These are phyloP conservation scores for Sordariomycetes sp. DNA, from an alignment of 2,329 filamentous ascomycete genomes.

Conservation along the genomic window DNA sequence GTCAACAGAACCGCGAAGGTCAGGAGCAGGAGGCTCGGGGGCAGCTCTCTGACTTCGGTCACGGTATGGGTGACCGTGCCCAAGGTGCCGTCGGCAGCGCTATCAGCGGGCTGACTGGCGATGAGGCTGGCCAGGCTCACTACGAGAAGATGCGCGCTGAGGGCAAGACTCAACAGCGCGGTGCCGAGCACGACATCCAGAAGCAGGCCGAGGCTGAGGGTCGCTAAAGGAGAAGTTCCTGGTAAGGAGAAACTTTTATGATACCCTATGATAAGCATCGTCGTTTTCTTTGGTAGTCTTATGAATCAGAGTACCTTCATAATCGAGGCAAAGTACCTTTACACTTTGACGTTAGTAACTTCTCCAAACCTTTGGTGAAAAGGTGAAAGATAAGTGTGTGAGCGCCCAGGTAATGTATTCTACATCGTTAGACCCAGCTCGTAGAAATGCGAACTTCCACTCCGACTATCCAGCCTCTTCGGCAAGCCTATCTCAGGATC, in stretches of 20 bases:
- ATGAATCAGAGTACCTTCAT: neutral
- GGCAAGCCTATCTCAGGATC: no score
- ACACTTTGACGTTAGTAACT: no score
- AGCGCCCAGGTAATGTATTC: no score
- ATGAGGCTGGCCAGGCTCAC: constrained; percentile 53
- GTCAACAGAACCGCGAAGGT: constrained; percentile 70
- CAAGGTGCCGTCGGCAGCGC: constrained; percentile 63
- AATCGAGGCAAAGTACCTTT: no score
- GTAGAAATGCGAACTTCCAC: no score
- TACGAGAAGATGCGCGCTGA: constrained; percentile 64
- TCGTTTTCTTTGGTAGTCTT: neutral
- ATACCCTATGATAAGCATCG: constrained; percentile 5
- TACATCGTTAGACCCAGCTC: no score
- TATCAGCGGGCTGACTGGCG: constrained; percentile 64
- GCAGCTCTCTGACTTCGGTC: constrained; percentile 62
- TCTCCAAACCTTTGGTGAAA: no score
- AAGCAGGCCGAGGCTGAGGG: constrained; percentile 52
- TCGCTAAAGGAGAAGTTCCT: constrained; percentile 1
- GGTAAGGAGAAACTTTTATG: neutral
- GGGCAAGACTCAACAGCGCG: constrained; percentile 77
- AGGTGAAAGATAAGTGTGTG: no score
- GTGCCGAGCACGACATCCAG: constrained; percentile 71
- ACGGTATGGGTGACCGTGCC: constrained; percentile 59
- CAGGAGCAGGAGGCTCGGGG: constrained; percentile 76
- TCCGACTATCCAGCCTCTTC: no score